Base-by-base conservation (phyloP, 192 early-diverging fungal species). In the Backusella liffmaniae region DNA sequence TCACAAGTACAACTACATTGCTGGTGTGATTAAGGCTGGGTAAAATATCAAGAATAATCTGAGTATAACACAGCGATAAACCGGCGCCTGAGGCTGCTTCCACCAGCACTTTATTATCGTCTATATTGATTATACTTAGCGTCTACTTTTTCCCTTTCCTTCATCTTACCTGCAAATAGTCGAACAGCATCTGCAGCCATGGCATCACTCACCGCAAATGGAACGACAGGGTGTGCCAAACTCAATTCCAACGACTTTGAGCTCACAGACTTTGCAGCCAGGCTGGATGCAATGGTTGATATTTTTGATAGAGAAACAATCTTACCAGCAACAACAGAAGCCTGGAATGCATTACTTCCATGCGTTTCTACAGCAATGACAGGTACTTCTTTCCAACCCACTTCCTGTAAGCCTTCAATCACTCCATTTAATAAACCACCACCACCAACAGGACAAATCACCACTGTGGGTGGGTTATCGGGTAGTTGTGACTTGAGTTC, bases 331-430 rank as follows among this genome's bases (percentile, higher is more conserved):
- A 90, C 76, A 18, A 91, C 86, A 12, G 91, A 81, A 18, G 86
- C 82, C 73, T 92, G 92, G 67, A 94, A 92, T 9, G 88, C 86
- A 78, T 91, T 91, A 59, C 88, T 90, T 56, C 91, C 90, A 80
- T 91, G 89, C 1, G 92, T 94, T 74, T 94, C 92, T 7, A 91
- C 90, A 2, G 92, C 90, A 81, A 94, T 87, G 4, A 92, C 80
- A 35, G 92, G 92, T 0, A 94, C 92, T 79, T 88, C 82, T 49
- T 85, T 76, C 92, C 92, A 92, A 0, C 83, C 86, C 62, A 84
- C 84, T 62, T 79, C 82, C 49, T 89, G 86, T 12, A 90, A 77
- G 0, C 92, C 92, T 30, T 84, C 82, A 70, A 94, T 86, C 12
- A 94, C 68, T 12, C 92, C 92, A 23, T 90, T 89, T 36, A 94